A percentile compares a stretch with the other conserved stretches of the same genome.
Evolutionary conservation across 208 protist genomes (phyloP).

Genomic region (Polymyxa betae): DNA sequence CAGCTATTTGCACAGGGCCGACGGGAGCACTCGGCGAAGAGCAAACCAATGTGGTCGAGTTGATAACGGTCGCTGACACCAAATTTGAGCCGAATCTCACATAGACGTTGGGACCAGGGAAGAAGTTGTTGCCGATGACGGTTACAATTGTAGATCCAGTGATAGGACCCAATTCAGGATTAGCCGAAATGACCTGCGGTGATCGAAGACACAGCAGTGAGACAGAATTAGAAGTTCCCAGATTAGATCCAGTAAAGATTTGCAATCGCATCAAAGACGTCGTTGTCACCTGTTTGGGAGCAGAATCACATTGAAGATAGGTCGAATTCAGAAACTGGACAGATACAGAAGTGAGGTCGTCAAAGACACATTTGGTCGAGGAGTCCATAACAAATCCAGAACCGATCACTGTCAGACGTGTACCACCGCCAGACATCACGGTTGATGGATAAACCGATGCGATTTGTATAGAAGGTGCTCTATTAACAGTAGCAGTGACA

Average conservation of each 20-base stretch:
- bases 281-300: not conserved
- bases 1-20: constrained; percentile 57
- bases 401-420: constrained; percentile 32
- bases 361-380: constrained; percentile 27
- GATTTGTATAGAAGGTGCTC: constrained; percentile 11
- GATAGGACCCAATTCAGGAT: not conserved
- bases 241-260: not conserved
- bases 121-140: not conserved
- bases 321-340: not conserved
- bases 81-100: constrained; percentile 19
- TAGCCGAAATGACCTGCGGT: not conserved
- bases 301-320: not conserved
- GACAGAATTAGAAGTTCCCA: not conserved
- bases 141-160: constrained; percentile 37
- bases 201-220: not conserved
- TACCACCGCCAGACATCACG: not conserved
- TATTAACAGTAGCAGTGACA: not conserved
- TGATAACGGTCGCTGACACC: not conserved
- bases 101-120: not conserved
- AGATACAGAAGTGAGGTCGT: not conserved
- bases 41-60: constrained; percentile 35
- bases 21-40: not conserved
- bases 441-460: not conserved
- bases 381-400: not conserved
- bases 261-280: not conserved